Evolutionary conservation across 495 filamentous ascomycete species (phyloP), one percentile per base, ranked within the genome.

Genomic region (Talaromyces proteolyticus): DNA sequence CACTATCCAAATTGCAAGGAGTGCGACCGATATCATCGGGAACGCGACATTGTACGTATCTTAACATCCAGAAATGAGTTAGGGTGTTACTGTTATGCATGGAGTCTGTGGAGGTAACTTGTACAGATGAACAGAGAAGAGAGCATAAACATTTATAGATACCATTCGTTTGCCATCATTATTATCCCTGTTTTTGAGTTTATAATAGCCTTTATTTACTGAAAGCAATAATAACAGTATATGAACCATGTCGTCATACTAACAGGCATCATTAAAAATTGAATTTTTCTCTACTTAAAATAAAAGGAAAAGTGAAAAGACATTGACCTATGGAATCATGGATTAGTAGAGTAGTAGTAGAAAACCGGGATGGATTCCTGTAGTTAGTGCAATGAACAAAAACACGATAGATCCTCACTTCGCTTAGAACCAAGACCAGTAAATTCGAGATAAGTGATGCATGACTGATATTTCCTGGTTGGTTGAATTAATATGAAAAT

Each of bases 1-100:
- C 58, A 54, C 68, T 14, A 66, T 85, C 8, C 63, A 72, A 21
- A 76, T 80, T 11, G 85, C 84, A 0, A 72, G 68, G 25, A 66
- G 63, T 14, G 29, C 29, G 29, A 34, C 29, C 4, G 29, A 34
- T 14, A 34, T 34, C 29, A 34, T 34, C 29, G 29, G 29, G 29
- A 34, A 34, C 29, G 29, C 29, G 29, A 34, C 29, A 2, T 34
- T 34, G 29, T 34, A 34, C 29, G 14, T 34, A 34, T 34, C 29
- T 34, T 34, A 34, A 34, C 29, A n/a, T 34, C 4, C 29, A 34
- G 29, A 34, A 34, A 34, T 29, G 26, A 12, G 6, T 29, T 29
- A 12, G 29, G 29, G 29, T 34, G 1, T 34, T 34, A 34, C 29
- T 14, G 2, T 34, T 34, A 34, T 8, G 29, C 8, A 4, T 34